Conservation (phyloP, 164 flowering plant species). For the Nymphaea thermarum region DNA sequence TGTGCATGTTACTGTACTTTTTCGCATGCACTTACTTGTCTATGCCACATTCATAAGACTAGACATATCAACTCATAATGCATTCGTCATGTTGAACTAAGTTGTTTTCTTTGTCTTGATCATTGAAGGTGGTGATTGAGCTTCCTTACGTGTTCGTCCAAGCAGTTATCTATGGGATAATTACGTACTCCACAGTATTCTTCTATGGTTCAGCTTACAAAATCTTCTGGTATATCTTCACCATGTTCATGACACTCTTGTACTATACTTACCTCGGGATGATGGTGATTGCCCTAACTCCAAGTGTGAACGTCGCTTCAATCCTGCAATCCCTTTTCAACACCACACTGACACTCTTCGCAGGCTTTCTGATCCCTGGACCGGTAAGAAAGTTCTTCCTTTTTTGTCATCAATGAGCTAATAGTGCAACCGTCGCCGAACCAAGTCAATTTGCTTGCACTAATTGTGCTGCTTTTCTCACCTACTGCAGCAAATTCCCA, state of each 20-base stretch:
- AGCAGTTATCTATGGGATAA: slow-evolving; percentile 17
- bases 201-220: slow-evolving; percentile 31
- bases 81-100: neutral
- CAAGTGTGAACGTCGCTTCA: slow-evolving; percentile 25
- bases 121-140: slow-evolving; percentile 26
- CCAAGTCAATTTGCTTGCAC: too few species aligned
- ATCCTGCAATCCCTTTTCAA: slow-evolving; percentile 14
- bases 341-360: slow-evolving; percentile 27
- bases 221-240: slow-evolving; percentile 28
- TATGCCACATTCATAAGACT: neutral
- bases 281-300: slow-evolving; percentile 29
- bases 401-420: too few species aligned
- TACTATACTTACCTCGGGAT: slow-evolving; percentile 36
- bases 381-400: slow-evolving; percentile 21
- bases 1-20: neutral
- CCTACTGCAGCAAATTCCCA: slow-evolving; percentile 6
- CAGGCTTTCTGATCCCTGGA: slow-evolving; percentile 39
- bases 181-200: slow-evolving; percentile 34
- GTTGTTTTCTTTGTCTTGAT: neutral
- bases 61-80: neutral
- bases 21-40: neutral
- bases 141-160: slow-evolving; percentile 37
- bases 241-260: slow-evolving; percentile 27
- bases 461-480: too few species aligned
- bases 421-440: too few species aligned